A percentile compares a stretch with the other conserved stretches of the same genome.
These are phyloP conservation scores for Rhododendron williamsianum DNA, from an alignment of 148 eudicot species.

Conservation along the genomic window DNA sequence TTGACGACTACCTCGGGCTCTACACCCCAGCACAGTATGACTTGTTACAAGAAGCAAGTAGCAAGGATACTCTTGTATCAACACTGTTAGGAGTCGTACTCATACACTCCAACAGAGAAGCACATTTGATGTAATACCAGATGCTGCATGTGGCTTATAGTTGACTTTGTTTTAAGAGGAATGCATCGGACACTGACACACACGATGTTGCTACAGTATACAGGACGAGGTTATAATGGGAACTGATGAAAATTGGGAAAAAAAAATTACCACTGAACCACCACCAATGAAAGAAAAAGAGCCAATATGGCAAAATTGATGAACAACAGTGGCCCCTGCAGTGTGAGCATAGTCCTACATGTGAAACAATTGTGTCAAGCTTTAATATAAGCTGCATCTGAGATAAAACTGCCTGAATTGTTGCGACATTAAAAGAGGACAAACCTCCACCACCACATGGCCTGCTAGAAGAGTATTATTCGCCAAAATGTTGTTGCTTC, in stretches of 20 bases:
- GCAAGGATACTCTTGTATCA: not conserved
- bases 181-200: not conserved
- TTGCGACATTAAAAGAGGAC: slow-evolving; percentile 2
- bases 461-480: slow-evolving; percentile 87
- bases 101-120: not conserved
- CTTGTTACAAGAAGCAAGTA: not conserved
- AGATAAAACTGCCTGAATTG: not conserved
- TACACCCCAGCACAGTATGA: not conserved
- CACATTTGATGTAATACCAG: not conserved
- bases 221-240: not conserved
- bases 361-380: slow-evolving; percentile 7
- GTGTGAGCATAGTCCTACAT: slow-evolving; percentile 78
- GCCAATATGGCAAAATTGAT: slow-evolving; percentile 86
- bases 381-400: not conserved
- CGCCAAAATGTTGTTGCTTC: slow-evolving; percentile 75
- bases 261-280: slow-evolving; percentile 76
- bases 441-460: slow-evolving; percentile 79
- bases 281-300: slow-evolving; percentile 91
- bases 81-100: not conserved
- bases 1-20: not conserved
- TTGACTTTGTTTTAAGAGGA: not conserved
- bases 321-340: slow-evolving; percentile 79
- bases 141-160: not conserved
- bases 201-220: not conserved
- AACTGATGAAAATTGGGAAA: not conserved